Conservation (phyloP, 208 protist genomes). For the Leishmania guyanensis region DNA sequence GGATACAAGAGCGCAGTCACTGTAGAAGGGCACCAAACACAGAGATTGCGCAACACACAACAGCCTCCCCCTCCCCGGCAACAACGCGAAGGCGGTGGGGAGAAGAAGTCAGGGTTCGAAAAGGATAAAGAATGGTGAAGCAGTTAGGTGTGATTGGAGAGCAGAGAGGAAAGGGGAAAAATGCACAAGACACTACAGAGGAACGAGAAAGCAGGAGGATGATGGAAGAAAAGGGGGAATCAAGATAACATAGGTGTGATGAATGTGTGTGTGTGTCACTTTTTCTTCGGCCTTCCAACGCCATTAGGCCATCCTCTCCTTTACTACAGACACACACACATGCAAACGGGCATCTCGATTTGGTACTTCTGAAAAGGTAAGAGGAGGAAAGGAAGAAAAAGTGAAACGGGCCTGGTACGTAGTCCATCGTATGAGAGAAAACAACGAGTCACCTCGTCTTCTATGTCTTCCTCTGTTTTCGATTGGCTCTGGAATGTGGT, state of each 20-base stretch:
- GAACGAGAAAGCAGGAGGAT: background rate
- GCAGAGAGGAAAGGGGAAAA: background rate
- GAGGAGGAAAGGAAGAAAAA: background rate
- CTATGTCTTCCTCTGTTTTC: background rate
- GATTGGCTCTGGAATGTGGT: background rate
- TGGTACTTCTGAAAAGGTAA: background rate
- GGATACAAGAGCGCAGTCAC: background rate
- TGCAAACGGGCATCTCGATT: background rate
- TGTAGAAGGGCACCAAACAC: background rate
- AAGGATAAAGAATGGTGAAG: background rate
- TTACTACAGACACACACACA: background rate
- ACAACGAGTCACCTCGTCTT: background rate
- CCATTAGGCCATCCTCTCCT: background rate
- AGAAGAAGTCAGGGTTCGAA: background rate
- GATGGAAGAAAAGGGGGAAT: background rate
- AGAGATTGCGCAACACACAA: background rate
- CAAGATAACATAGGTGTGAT: background rate
- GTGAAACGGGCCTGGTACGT: background rate
- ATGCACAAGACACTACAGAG: background rate
- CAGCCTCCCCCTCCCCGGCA: background rate
- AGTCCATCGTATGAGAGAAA: background rate
- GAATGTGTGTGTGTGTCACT: background rate
- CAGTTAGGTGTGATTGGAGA: background rate
- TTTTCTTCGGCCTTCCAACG: background rate
- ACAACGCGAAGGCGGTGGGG: too few species aligned